phyloP scores from a whole-genome alignment of 257 asterid genomes.

The Asclepias syriaca region DNA sequence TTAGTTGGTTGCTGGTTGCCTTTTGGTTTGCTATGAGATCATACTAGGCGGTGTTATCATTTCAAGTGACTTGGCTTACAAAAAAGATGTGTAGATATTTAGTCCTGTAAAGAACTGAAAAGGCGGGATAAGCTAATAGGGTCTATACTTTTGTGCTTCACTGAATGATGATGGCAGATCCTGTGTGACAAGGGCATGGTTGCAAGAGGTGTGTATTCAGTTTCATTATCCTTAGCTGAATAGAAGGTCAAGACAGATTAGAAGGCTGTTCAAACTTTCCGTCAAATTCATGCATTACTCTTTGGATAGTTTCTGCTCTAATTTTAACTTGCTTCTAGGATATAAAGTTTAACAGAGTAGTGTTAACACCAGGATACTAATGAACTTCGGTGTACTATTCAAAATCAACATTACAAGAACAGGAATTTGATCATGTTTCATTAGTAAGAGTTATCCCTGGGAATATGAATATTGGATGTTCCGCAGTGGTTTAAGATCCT shows the following conservation, averaged over 20 bases:
- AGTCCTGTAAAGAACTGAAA: not conserved
- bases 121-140: not conserved
- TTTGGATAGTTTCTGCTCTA: not conserved
- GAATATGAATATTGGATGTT: not conserved
- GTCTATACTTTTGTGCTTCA: not conserved
- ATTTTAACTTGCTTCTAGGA: not conserved
- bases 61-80: not conserved
- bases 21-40: not conserved
- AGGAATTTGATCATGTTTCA: not conserved
- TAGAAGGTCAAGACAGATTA: not conserved
- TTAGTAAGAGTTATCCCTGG: not conserved
- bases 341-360: not conserved
- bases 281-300: not conserved
- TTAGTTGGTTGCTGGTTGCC: not conserved
- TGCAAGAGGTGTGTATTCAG: not conserved
- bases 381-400: not conserved
- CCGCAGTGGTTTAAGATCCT: not conserved
- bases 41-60: not conserved
- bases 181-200: not conserved
- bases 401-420: not conserved
- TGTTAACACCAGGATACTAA: not conserved
- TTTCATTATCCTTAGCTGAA: not conserved
- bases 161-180: not conserved
- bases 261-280: conserved; percentile 1
- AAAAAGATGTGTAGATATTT: not conserved